Evolutionary conservation across 495 filamentous ascomycete genomes (phyloP).

Genomic region (Sabuloglossum arenarium): DNA sequence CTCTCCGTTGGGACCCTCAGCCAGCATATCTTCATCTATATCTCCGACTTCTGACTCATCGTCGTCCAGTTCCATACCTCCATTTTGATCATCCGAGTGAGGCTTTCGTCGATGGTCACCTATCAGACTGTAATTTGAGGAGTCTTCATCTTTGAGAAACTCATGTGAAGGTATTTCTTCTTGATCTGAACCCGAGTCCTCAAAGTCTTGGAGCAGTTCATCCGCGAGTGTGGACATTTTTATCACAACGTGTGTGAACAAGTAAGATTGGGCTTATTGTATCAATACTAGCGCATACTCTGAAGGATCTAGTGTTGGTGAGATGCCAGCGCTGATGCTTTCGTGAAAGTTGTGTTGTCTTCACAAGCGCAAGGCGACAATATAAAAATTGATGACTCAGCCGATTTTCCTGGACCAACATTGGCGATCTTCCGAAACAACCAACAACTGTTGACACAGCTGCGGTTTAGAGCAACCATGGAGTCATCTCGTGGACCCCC

Average conservation of each 20-base stretch:
- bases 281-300: neutral
- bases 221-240: constrained; percentile 60
- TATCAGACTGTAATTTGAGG: neutral
- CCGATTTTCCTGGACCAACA: too few species aligned
- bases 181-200: constrained; percentile 43
- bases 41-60: constrained; percentile 17
- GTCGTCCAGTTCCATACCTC: constrained; percentile 25
- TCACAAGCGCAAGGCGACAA: too few species aligned
- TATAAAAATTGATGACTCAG: neutral
- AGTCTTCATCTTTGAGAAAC: neutral
- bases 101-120: neutral
- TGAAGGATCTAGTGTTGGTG: neutral
- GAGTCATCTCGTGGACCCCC: constrained; percentile 86
- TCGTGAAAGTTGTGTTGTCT: neutral
- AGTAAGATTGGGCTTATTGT: neutral
- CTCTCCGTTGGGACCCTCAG: constrained; percentile 8
- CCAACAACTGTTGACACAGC: neutral
- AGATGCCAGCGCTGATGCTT: neutral
- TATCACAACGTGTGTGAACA: neutral
- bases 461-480: constrained; percentile 33
- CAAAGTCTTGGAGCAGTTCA: constrained; percentile 79
- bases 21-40: constrained; percentile 11
- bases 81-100: constrained; percentile 8
- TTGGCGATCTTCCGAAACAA: too few species aligned
- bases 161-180: constrained; percentile 30